phyloP scores from a whole-genome alignment of 495 filamentous ascomycete genomes.

The Aspergillus bertholletiae region DNA sequence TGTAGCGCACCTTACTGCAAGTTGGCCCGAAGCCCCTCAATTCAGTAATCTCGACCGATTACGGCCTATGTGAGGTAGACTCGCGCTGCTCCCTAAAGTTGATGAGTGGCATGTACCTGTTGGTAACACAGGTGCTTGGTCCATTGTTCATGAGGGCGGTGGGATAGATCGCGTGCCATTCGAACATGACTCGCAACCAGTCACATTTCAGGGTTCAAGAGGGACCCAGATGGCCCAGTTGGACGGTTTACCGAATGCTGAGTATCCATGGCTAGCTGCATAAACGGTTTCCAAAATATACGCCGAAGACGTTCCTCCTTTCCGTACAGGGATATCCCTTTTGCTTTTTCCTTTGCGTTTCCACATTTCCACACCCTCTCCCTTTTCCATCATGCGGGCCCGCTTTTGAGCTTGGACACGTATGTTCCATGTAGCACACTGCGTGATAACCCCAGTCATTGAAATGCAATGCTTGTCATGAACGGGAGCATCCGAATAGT shows the following conservation, averaged over 20 bases:
- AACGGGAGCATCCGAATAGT: constrained; percentile 23
- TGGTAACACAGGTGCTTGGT: neutral
- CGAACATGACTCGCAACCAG: constrained; percentile 10
- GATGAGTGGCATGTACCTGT: neutral
- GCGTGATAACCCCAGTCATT: constrained; percentile 4
- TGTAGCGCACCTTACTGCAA: neutral
- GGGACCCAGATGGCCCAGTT: neutral
- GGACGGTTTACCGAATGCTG: constrained; percentile 4
- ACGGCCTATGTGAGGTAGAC: neutral
- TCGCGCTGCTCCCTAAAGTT: neutral
- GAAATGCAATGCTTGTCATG: constrained; percentile 20
- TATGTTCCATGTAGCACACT: constrained; percentile 12
- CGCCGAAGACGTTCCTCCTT: constrained; percentile 6
- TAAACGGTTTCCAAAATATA: constrained; percentile 16
- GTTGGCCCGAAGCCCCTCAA: neutral
- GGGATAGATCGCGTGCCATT: constrained; percentile 8
- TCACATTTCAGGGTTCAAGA: constrained; percentile 13
- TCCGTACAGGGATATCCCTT: neutral
- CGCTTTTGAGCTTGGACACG: constrained; percentile 9
- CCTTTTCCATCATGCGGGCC: neutral
- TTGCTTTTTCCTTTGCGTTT: constrained; percentile 4
- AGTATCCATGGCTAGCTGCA: constrained; percentile 13
- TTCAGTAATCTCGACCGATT: neutral
- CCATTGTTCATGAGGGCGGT: constrained; percentile 1
- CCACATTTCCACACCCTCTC: no score